A percentile compares a stretch with the other conserved stretches of the same genome.
phyloP scores from a whole-genome alignment of 2,329 filamentous ascomycete species.

The Penicillium expansum region DNA sequence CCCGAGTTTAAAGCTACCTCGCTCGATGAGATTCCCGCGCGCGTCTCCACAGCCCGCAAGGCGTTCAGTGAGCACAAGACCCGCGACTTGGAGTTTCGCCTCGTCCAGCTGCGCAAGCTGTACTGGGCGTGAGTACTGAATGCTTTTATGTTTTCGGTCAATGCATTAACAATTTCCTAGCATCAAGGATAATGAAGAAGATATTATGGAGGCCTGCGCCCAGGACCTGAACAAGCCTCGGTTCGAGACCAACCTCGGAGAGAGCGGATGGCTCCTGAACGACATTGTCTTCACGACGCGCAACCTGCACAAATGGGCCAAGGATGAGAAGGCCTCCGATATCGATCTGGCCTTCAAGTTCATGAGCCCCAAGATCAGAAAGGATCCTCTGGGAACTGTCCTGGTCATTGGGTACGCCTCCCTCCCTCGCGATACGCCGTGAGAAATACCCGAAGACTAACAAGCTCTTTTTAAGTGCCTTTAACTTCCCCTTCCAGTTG shows the following conservation, averaged over 20 bases:
- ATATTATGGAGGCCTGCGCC: slow-evolving; percentile 71
- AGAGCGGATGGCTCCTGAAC: slow-evolving; percentile 75
- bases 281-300: slow-evolving; percentile 77
- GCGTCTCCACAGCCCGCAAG: slow-evolving; percentile 59
- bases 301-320: slow-evolving; percentile 76
- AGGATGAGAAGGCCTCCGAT: slow-evolving; percentile 73
- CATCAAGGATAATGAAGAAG: slow-evolving; percentile 71
- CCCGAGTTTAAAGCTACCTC: slow-evolving; percentile 59
- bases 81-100: slow-evolving; percentile 75
- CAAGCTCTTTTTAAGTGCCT: slow-evolving; percentile 55
- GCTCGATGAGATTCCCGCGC: slow-evolving; percentile 63
- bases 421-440: neutral
- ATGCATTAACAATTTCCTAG: slow-evolving; percentile 28
- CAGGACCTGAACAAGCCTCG: slow-evolving; percentile 74
- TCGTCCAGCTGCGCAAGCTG: slow-evolving; percentile 84
- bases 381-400: slow-evolving; percentile 81
- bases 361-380: slow-evolving; percentile 72
- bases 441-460: slow-evolving; percentile 3
- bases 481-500: slow-evolving; percentile 89
- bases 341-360: slow-evolving; percentile 66
- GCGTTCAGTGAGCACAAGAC: slow-evolving; percentile 80
- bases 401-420: slow-evolving; percentile 71
- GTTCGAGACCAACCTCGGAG: slow-evolving; percentile 71
- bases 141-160: neutral
- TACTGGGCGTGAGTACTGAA: slow-evolving; percentile 71